Percentiles rank a stretch among this genome's conserved stretches.
These are phyloP conservation scores for Dorcoceras hygrometricum DNA, from an alignment of 257 asterid species.

Conservation along the genomic window DNA sequence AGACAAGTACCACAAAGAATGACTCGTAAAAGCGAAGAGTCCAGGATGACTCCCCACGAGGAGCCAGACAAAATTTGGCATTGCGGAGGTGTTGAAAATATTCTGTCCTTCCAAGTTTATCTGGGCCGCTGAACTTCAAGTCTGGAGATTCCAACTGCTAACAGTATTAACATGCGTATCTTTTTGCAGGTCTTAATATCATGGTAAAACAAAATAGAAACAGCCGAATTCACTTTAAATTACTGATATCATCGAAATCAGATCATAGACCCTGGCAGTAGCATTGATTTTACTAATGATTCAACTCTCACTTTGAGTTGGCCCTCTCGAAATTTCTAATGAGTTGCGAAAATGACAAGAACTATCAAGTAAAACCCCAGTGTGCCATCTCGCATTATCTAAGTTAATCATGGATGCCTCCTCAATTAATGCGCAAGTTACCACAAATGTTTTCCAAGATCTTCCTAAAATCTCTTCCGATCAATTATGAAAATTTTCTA, in stretches of 20 bases:
- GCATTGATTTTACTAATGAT: background rate
- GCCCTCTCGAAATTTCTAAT: background rate
- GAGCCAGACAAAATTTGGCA: constrained; percentile 93
- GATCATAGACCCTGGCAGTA: background rate
- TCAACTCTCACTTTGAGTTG: background rate
- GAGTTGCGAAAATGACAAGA: background rate
- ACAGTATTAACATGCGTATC: constrained; percentile 56
- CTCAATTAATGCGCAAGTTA: background rate
- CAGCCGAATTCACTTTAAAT: background rate
- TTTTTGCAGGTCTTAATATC: constrained; percentile 29
- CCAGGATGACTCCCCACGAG: constrained; percentile 99
- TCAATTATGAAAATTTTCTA: background rate
- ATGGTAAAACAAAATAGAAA: constrained; percentile 12
- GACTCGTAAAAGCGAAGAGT: constrained; percentile 97
- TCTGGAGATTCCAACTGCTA: constrained; percentile 99
- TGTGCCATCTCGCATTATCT: background rate
- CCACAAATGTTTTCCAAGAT: background rate
- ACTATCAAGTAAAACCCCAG: background rate
- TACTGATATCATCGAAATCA: background rate
- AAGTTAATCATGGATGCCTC: background rate
- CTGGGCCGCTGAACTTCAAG: constrained; percentile 86
- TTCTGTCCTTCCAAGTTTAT: constrained; percentile 72
- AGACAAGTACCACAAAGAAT: constrained; percentile 77
- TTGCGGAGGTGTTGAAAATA: constrained; percentile 89
- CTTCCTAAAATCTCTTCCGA: background rate